Evolutionary conservation across 805 yeast genomes (phyloP).

Genomic region (Kazachstania psychrophila): DNA sequence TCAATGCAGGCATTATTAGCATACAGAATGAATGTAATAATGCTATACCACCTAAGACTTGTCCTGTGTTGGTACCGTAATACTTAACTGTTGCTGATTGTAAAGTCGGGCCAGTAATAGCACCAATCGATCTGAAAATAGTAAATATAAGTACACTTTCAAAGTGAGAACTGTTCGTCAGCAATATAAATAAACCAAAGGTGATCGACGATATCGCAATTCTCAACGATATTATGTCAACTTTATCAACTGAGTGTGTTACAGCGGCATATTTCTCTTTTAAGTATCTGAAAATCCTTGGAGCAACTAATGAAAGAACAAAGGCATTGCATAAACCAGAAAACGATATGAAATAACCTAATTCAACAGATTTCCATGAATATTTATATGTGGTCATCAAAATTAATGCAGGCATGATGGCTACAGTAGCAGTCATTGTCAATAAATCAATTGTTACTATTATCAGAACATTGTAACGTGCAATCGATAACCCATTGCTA

Average conservation of each 20-base stretch:
- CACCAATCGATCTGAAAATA: conserved; percentile 38
- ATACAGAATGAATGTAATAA: conserved; percentile 43
- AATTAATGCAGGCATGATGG: conserved; percentile 36
- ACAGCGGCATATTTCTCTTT: conserved; percentile 30
- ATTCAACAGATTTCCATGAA: conserved; percentile 43
- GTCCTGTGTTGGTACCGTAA: conserved; percentile 53
- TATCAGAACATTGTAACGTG: conserved; percentile 40
- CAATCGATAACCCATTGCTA: conserved; percentile 23
- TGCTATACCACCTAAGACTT: conserved; percentile 62
- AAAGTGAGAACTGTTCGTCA: conserved; percentile 21
- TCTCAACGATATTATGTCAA: conserved; percentile 37
- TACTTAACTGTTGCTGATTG: conserved; percentile 55
- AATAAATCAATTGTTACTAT: conserved; percentile 42
- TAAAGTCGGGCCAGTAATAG: conserved; percentile 47
- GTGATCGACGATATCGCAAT: conserved; percentile 31
- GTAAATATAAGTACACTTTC: conserved; percentile 27
- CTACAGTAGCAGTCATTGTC: conserved; percentile 33
- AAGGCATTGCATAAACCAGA: conserved; percentile 42
- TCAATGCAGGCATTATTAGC: conserved; percentile 41
- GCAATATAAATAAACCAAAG: conserved; percentile 29
- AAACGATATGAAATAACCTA: conserved; percentile 49
- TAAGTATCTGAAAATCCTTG: conserved; percentile 36
- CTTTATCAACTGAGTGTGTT: conserved; percentile 40
- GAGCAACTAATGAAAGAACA: conserved; percentile 43
- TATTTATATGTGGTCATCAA: conserved; percentile 47